A percentile compares a stretch with the other conserved stretches of the same genome.
Conservation (phyloP, 305 asterid species). For the Solanum hybrid region DNA sequence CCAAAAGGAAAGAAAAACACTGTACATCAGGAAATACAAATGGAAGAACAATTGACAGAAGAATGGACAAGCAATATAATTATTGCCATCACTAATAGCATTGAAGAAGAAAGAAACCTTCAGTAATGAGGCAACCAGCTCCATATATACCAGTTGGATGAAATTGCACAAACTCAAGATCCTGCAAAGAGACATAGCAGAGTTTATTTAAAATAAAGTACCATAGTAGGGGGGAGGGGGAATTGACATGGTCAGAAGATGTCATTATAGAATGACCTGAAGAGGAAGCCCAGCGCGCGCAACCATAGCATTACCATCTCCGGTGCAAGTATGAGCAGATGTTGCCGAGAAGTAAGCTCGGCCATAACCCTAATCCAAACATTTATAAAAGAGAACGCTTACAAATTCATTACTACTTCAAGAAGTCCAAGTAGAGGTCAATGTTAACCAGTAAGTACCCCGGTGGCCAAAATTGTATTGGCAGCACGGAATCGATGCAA, state of each 20-base stretch:
- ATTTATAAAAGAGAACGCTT: not conserved
- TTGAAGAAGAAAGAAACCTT: slow-evolving; percentile 43
- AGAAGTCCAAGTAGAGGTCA: slow-evolving; percentile 3
- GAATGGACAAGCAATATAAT: not conserved
- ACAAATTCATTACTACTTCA: slow-evolving; percentile 5
- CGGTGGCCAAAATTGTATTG: slow-evolving; percentile 95
- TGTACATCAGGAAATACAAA: not conserved
- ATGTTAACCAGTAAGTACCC: slow-evolving; percentile 40
- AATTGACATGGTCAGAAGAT: not conserved
- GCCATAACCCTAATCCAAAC: slow-evolving; percentile 74
- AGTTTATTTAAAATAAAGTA: not conserved
- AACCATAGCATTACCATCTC: slow-evolving; percentile 99
- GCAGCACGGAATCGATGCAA: slow-evolving; percentile 85
- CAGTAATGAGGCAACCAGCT: slow-evolving; percentile 98
- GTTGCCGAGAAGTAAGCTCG: slow-evolving; percentile 98
- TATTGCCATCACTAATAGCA: not conserved
- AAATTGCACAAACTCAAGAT: slow-evolving; percentile 92
- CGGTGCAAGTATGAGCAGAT: slow-evolving; percentile 99
- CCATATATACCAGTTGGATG: slow-evolving; percentile 99
- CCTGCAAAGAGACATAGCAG: slow-evolving; percentile 39
- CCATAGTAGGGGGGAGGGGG: not conserved
- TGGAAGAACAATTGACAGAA: not conserved
- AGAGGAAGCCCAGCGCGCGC: slow-evolving; percentile 98
- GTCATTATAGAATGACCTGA: slow-evolving; percentile 39
- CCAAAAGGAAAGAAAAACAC: not conserved